Evolutionary conservation across 345 rosid species (phyloP), one percentile per base, ranked within the genome.

Genomic region (Sapria himalayana): DNA sequence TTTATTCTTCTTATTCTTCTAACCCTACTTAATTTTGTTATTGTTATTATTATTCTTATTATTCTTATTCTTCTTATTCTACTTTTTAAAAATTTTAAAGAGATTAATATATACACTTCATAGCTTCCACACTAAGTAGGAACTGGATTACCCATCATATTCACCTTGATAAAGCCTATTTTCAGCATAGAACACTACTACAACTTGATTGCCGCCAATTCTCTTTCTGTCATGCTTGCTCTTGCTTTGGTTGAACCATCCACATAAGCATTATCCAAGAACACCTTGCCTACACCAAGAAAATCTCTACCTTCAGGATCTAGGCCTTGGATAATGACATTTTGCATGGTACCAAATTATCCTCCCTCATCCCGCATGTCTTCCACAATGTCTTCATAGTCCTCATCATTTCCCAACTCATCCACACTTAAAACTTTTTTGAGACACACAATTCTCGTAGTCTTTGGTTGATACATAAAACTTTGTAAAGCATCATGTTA

Each of bases 401-500:
- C 99, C 19, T 66, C 81, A n/a, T n/a, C n/a, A n/a, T n/a, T n/a
- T n/a, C n/a, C n/a, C n/a, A n/a, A n/a, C n/a, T n/a, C n/a, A 63
- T 84, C 85, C 24, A 47, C 71, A 48, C 58, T 48, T 49, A 84
- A 84, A 9, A 85, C 99, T 70, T 77, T 76, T 35, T 95, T 77
- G 42, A 91, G 67, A 62, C 93, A 77, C n/a, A n/a, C 85, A 48
- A 91, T 78, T 57, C 70, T 84, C 8, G 95, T 77, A 7, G 95
- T 69, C 29, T 57, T 59, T 6, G 93, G 92, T 33, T 79, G 99
- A 17, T 70, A 60, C 78, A 80, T 73, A 32, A 80, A 71, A 51
- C 77, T 77, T 93, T 89, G 77, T 55, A 59, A 21, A 52, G 93
- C 99, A 60, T 82, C 77, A 65, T 91, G 95, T 61, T 80, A 93